Base-by-base conservation (phyloP, 208 protist genomes). In the Trypanosoma mega region DNA sequence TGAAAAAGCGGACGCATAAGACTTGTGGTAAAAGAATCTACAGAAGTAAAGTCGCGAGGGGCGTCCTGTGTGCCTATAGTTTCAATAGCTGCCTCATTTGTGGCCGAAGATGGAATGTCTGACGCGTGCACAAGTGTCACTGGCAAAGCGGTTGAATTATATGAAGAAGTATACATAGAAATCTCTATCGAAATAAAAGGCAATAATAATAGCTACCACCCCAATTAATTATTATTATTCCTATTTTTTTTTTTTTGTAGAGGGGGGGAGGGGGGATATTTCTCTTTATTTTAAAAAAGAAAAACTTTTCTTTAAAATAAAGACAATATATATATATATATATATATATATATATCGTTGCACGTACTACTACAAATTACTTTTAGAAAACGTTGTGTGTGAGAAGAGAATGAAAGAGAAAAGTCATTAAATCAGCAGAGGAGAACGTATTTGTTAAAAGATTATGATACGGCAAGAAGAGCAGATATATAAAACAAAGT, bases 1-100 rank as follows among this genome's bases (percentile, higher is more conserved):
- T 92, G 82, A 49, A 94, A 90, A 53, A 94, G 77, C 26, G 87
- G 78, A 11, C 72, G 68, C 78, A 89, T 85, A 45, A 74, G 76
- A 16, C 78, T 18, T 6, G 34, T 12, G 34, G 34, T 39, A 39
- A 39, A 39, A 39, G 8, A 39, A 6, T 39, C 34, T 12, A 12
- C 34, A 6, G 6, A 6, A 6, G 12, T 39, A 6, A 16, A 16
- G 12, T 14, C 30, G 23, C 2, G 18, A 18, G 26, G 20, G 12
- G 34, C 6, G 12, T 12, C 6, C 34, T 16, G 6, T 12, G 6
- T 12, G 8, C 12, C 12, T 12, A 12, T 16, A 39, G 8, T 12
- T 39, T 39, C 34, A 39, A 12, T 12, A 39, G 12, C 12, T 16
- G 12, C 34, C 6, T 39, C 34, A 16, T 12, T 12, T 16, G 34